Conservation (phyloP, 2,329 filamentous ascomycete genomes). For the Fusarium anguioides region DNA sequence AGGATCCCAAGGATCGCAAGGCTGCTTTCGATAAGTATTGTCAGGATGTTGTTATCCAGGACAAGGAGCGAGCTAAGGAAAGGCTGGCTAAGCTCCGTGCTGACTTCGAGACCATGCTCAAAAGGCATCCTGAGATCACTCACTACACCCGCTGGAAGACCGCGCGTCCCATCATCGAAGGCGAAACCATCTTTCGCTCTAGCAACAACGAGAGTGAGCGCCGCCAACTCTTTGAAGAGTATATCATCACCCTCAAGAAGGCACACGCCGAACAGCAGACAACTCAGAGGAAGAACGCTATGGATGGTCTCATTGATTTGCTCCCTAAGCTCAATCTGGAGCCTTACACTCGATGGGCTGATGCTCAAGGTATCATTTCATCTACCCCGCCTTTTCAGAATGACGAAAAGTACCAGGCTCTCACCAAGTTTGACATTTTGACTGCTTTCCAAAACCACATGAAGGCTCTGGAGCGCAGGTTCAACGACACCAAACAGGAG, state of each 20-base stretch:
- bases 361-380: constrained; percentile 85
- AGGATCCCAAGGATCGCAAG: constrained; percentile 91
- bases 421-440: constrained; percentile 90
- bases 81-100: constrained; percentile 89
- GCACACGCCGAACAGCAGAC: constrained; percentile 80
- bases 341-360: constrained; percentile 93
- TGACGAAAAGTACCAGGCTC: constrained; percentile 85
- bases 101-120: constrained; percentile 96
- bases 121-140: constrained; percentile 95
- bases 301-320: constrained; percentile 83
- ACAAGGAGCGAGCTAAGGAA: constrained; percentile 95
- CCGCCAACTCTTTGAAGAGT: constrained; percentile 92
- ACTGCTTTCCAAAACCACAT: constrained; percentile 95
- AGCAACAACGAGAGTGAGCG: constrained; percentile 89
- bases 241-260: constrained; percentile 86
- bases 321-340: constrained; percentile 85
- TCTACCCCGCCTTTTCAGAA: constrained; percentile 79
- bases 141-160: constrained; percentile 98
- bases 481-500: constrained; percentile 90
- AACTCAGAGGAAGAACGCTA: constrained; percentile 78
- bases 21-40: constrained; percentile 95
- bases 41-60: constrained; percentile 87
- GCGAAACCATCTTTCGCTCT: constrained; percentile 94
- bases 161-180: constrained; percentile 91
- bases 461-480: constrained; percentile 87